Evolutionary conservation across 805 yeast species (phyloP).

Genomic region (Torulaspora franciscae): DNA sequence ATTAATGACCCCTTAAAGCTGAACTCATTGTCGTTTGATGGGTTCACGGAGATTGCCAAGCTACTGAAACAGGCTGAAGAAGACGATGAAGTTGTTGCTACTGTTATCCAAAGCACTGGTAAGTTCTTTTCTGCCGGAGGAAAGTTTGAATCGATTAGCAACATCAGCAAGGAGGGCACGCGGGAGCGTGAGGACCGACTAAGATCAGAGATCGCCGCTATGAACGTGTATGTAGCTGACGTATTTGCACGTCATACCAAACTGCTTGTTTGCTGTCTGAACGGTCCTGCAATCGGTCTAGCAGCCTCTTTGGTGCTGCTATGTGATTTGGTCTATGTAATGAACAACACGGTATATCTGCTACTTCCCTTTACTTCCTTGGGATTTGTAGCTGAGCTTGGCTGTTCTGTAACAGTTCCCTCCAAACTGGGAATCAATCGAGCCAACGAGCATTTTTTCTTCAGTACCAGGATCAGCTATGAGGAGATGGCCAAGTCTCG

Average conservation of each 20-base stretch:
- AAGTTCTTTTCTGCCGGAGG: conserved; percentile 82
- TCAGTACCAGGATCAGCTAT: conserved; percentile 60
- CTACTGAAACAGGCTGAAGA: conserved; percentile 56
- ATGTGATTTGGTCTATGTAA: conserved; percentile 69
- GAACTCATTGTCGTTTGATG: conserved; percentile 64
- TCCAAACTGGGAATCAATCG: conserved; percentile 66
- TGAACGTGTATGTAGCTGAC: conserved; percentile 64
- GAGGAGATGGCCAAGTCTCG: conserved; percentile 51
- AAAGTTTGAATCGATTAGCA: conserved; percentile 35
- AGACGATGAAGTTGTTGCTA: conserved; percentile 56
- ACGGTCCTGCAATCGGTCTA: conserved; percentile 85
- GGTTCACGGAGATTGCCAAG: conserved; percentile 56
- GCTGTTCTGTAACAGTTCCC: conserved; percentile 60
- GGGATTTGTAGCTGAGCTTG: conserved; percentile 81
- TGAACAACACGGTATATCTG: conserved; percentile 51
- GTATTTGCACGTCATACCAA: conserved; percentile 65
- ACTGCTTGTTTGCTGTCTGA: conserved; percentile 64
- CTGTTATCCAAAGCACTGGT: conserved; percentile 67
- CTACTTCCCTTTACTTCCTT: conserved; percentile 75
- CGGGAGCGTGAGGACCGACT: conserved; percentile 35
- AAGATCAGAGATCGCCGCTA: conserved; percentile 51
- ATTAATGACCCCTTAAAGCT: conserved; percentile 55
- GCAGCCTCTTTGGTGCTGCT: conserved; percentile 64
- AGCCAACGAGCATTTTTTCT: conserved; percentile 67
- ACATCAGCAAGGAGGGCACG: conserved; percentile 1